Evolutionary conservation across 257 asterid species (phyloP).

Genomic region (Petunia axillaris): DNA sequence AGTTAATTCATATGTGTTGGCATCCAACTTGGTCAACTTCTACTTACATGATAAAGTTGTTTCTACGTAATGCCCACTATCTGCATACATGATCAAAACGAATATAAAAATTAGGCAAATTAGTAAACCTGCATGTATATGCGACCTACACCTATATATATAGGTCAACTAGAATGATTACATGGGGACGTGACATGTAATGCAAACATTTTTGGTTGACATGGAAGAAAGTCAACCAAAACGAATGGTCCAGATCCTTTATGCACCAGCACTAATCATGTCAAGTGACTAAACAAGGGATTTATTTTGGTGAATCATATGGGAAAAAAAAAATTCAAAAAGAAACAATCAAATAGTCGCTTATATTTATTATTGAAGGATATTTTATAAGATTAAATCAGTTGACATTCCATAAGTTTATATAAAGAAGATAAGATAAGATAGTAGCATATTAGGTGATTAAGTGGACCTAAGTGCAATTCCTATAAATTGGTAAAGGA

Average conservation of each 20-base stretch:
- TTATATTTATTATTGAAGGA: neutral
- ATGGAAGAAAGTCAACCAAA: slow-evolving; percentile 12
- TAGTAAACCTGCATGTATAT: neutral
- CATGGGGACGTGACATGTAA: neutral
- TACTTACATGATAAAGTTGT: neutral
- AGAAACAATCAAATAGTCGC: neutral
- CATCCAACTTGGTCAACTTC: neutral
- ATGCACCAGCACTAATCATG: neutral
- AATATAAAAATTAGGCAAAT: neutral
- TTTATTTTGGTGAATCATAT: slow-evolving; percentile 24
- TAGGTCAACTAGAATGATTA: neutral
- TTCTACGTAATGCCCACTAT: neutral
- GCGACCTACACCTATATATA: neutral
- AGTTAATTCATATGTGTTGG: slow-evolving; percentile 2
- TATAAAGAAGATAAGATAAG: neutral
- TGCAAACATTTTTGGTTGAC: neutral
- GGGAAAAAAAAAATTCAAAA: neutral
- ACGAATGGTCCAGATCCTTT: neutral
- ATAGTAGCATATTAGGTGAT: neutral
- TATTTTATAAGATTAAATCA: neutral
- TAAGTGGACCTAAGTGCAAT: slow-evolving; percentile 13
- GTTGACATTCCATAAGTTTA: neutral
- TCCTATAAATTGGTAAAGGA: neutral
- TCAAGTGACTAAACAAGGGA: neutral
- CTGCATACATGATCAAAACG: neutral